A percentile compares a stretch with the other conserved stretches of the same genome.
These are phyloP conservation scores for Aspergillus bertholletiae DNA, from an alignment of 495 filamentous ascomycete species.

Conservation along the genomic window DNA sequence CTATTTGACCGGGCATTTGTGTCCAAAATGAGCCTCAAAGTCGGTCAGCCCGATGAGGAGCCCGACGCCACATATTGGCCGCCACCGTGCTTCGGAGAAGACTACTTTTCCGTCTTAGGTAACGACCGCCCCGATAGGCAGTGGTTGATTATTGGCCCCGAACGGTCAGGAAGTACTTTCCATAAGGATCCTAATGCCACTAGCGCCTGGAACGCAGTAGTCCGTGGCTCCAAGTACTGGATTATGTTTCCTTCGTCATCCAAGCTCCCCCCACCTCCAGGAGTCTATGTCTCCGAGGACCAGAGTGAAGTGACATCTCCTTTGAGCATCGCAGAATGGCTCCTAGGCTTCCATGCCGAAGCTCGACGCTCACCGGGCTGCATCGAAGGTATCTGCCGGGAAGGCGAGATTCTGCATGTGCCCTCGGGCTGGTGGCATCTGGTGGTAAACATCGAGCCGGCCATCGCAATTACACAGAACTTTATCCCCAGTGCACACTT, in stretches of 20 bases:
- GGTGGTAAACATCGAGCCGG: slow-evolving; percentile 80
- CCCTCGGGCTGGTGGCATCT: slow-evolving; percentile 96
- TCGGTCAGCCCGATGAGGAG: slow-evolving; percentile 45
- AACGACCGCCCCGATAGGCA: slow-evolving; percentile 78
- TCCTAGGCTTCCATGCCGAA: slow-evolving; percentile 86
- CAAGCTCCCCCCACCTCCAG: slow-evolving; percentile 66
- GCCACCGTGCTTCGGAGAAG: slow-evolving; percentile 84
- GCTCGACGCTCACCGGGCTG: slow-evolving; percentile 76
- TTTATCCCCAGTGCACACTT: slow-evolving; percentile 83
- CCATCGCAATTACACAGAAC: slow-evolving; percentile 93
- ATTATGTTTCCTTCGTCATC: slow-evolving; percentile 81
- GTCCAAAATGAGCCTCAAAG: slow-evolving; percentile 74
- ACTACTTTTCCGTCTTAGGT: slow-evolving; percentile 81
- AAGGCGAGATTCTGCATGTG: slow-evolving; percentile 90
- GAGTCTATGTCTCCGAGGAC: slow-evolving; percentile 88
- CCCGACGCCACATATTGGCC: slow-evolving; percentile 67
- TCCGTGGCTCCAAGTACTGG: slow-evolving; percentile 95
- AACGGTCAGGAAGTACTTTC: slow-evolving; percentile 88
- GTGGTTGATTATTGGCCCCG: slow-evolving; percentile 92
- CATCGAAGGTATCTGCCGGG: slow-evolving; percentile 79
- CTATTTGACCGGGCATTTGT: slow-evolving; percentile 87
- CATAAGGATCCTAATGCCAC: slow-evolving; percentile 81
- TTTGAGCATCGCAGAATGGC: slow-evolving; percentile 93
- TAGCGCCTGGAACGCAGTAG: slow-evolving; percentile 94
- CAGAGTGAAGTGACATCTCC: slow-evolving; percentile 93